phyloP scores from a whole-genome alignment of 257 asterid species.

The Echites panduratus region DNA sequence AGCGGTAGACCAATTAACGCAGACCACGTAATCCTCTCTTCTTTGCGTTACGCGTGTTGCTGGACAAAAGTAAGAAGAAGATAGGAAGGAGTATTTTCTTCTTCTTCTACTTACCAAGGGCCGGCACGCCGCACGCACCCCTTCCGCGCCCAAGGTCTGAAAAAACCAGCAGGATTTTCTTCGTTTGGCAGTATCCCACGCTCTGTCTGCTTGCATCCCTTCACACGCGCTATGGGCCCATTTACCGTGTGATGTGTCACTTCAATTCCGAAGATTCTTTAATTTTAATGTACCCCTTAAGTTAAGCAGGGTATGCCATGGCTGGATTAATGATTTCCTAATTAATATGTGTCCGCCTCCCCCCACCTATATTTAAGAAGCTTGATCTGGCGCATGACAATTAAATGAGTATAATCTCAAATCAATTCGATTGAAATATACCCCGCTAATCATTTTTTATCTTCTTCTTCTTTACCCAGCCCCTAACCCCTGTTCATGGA shows the following conservation, averaged over 20 bases:
- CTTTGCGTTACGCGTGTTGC: slow-evolving; percentile 13
- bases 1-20: not conserved
- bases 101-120: not conserved
- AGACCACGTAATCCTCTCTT: not conserved
- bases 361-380: too few relatives aligned
- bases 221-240: not conserved
- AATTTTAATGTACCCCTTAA: not conserved
- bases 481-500: too few relatives aligned
- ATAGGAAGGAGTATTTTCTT: not conserved
- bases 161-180: slow-evolving; percentile 9
- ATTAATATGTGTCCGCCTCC: too few relatives aligned
- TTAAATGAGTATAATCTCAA: too few relatives aligned
- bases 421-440: too few relatives aligned
- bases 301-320: too few relatives aligned
- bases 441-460: too few relatives aligned
- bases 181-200: slow-evolving; percentile 8
- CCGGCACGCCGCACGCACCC: slow-evolving; percentile 1
- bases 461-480: too few relatives aligned
- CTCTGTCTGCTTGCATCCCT: not conserved
- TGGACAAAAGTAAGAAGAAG: slow-evolving; percentile 14
- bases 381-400: too few relatives aligned
- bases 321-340: too few relatives aligned
- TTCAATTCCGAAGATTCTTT: not conserved
- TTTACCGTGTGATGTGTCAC: not conserved
- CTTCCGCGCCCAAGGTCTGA: slow-evolving; percentile 18